These are phyloP conservation scores for Venturiaceae sp. DNA, from an alignment of 2,329 filamentous ascomycete species.

Conservation along the genomic window DNA sequence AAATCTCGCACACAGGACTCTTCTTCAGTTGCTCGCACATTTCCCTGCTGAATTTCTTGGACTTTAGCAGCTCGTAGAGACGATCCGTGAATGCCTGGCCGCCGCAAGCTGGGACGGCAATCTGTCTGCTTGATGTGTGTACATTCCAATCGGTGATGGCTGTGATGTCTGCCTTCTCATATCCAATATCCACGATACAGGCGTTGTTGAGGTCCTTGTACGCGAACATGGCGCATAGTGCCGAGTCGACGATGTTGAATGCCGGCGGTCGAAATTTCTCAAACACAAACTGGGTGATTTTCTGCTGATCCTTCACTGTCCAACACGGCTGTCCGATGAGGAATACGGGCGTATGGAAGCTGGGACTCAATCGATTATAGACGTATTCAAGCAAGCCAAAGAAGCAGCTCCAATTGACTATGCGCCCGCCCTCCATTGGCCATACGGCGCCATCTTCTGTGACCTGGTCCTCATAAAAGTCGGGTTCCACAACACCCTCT, in stretches of 20 bases:
- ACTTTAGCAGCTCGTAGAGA: slow-evolving; percentile 55
- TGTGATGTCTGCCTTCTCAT: slow-evolving; percentile 85
- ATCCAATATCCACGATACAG: slow-evolving; percentile 85
- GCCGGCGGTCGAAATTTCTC: slow-evolving; percentile 94
- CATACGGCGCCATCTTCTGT: slow-evolving; percentile 85
- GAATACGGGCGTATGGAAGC: slow-evolving; percentile 89
- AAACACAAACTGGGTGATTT: slow-evolving; percentile 87
- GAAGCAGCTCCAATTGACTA: slow-evolving; percentile 87
- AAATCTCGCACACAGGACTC: slow-evolving; percentile 52
- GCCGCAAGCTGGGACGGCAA: slow-evolving; percentile 59
- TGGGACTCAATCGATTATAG: slow-evolving; percentile 78
- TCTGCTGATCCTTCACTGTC: slow-evolving; percentile 80
- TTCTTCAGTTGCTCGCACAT: slow-evolving; percentile 59
- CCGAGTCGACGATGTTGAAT: slow-evolving; percentile 82
- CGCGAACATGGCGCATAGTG: slow-evolving; percentile 51
- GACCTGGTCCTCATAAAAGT: slow-evolving; percentile 78
- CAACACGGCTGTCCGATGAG: slow-evolving; percentile 84
- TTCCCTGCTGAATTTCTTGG: slow-evolving; percentile 47
- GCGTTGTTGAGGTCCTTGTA: slow-evolving; percentile 49
- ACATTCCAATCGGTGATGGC: slow-evolving; percentile 77
- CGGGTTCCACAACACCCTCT: slow-evolving; percentile 15
- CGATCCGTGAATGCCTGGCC: slow-evolving; percentile 78
- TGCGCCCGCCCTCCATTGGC: slow-evolving; percentile 71
- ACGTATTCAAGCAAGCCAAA: slow-evolving; percentile 89
- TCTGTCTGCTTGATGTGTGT: slow-evolving; percentile 55